phyloP scores from a whole-genome alignment of 176 grass and related monocot species.

The Aechmea fasciata region DNA sequence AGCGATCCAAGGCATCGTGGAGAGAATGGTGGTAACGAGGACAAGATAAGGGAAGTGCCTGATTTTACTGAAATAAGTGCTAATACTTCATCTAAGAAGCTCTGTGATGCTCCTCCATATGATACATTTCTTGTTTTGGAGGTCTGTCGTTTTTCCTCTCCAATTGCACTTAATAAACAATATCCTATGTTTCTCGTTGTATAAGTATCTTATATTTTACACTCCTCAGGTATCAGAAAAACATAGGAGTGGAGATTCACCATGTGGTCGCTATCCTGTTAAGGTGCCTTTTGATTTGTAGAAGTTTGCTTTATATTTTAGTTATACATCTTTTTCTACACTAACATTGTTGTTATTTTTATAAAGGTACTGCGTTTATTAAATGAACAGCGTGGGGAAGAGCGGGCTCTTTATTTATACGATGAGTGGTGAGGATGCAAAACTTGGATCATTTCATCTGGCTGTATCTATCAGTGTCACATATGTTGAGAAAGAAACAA shows the following conservation, averaged over 20 bases:
- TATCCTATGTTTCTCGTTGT: not conserved
- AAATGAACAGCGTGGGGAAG: slow-evolving; percentile 67
- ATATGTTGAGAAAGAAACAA: not conserved
- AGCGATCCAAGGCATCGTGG: slow-evolving; percentile 20
- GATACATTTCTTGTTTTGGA: slow-evolving; percentile 83
- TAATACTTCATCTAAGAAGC: slow-evolving; percentile 21
- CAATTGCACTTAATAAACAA: not conserved
- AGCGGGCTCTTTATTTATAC: slow-evolving; percentile 48
- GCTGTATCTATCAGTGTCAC: not conserved
- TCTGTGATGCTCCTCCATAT: slow-evolving; percentile 15
- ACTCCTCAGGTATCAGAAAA: slow-evolving; percentile 75
- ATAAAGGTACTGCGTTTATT: slow-evolving; percentile 67
- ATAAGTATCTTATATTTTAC: not conserved
- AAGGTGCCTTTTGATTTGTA: slow-evolving; percentile 39
- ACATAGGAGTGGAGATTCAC: slow-evolving; percentile 45
- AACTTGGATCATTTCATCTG: not conserved
- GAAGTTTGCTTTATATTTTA: not conserved
- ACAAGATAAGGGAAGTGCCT: slow-evolving; percentile 7
- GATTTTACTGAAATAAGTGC: slow-evolving; percentile 15
- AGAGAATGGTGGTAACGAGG: slow-evolving; percentile 13
- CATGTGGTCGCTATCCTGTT: slow-evolving; percentile 34
- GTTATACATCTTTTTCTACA: not conserved
- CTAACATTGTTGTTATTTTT: slow-evolving; percentile 3
- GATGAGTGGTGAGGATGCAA: slow-evolving; percentile 77
- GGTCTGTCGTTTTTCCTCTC: slow-evolving; percentile 30